A percentile compares a stretch with the other conserved stretches of the same genome.
Conservation (phyloP, 169 alveolate genomes). For the Theileria luwenshuni region DNA sequence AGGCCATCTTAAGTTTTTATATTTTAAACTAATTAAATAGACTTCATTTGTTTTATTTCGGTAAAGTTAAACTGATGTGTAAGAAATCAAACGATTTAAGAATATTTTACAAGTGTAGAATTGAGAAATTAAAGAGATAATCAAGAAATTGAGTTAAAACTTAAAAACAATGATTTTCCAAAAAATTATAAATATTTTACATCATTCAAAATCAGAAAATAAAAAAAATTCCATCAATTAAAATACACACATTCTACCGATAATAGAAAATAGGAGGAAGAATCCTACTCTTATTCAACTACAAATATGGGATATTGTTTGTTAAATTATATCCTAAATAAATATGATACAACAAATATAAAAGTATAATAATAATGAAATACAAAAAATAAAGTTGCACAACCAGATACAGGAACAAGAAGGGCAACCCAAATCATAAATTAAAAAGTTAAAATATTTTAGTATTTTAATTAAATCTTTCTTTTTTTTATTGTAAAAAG, state of each 20-base stretch:
- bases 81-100: background rate
- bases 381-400: background rate
- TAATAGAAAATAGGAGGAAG: background rate
- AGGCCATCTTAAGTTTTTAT: background rate
- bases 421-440: too few species aligned
- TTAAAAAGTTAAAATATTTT: too few species aligned
- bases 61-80: background rate
- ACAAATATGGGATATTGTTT: background rate
- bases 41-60: slow-evolving; percentile 3
- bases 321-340: background rate
- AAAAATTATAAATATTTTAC: background rate
- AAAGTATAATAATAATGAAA: too few species aligned
- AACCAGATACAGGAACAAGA: too few species aligned
- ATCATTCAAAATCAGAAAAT: background rate
- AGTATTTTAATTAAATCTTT: too few species aligned
- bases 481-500: too few species aligned
- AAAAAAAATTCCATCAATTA: background rate
- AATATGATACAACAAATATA: background rate
- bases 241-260: slow-evolving; percentile 4
- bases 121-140: background rate
- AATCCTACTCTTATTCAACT: background rate
- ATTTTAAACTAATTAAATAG: background rate
- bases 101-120: background rate
- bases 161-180: background rate
- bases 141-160: background rate